phyloP scores from a whole-genome alignment of 768 basidiomycete species.

The Lepiota brunneoincarnata region DNA sequence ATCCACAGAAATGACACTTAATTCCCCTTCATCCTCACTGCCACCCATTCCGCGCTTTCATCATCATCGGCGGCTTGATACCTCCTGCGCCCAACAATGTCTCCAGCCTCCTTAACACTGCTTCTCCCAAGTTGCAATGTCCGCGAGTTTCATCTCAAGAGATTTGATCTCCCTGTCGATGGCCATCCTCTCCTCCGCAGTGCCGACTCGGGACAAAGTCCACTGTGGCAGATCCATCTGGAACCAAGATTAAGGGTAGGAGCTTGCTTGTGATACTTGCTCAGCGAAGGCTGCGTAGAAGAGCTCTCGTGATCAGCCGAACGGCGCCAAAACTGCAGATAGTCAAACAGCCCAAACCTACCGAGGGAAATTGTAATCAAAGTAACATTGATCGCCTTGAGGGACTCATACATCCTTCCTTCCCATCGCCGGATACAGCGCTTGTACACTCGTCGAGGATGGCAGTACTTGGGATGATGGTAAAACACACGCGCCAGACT shows the following conservation, averaged over 20 bases:
- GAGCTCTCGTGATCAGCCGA: too few species aligned
- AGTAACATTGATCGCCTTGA: conserved; percentile 85
- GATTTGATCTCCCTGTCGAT: conserved; percentile 71
- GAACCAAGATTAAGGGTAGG: conserved; percentile 73
- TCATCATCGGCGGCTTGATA: background rate
- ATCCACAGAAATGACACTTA: too few species aligned
- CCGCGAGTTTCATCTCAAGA: conserved; percentile 63
- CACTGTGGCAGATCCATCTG: conserved; percentile 57
- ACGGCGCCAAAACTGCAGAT: too few species aligned
- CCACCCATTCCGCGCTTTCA: background rate
- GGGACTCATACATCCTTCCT: conserved; percentile 92
- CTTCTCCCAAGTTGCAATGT: conserved; percentile 73
- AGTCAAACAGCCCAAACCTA: too few species aligned
- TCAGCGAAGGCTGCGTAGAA: conserved; percentile 65
- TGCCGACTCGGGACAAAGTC: conserved; percentile 70
- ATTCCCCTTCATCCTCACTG: background rate
- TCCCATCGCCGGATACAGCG: conserved; percentile 94
- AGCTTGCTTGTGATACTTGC: conserved; percentile 87
- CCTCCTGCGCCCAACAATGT: conserved; percentile 47
- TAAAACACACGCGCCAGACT: conserved; percentile 92
- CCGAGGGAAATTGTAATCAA: conserved; percentile 89
- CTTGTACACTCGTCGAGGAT: conserved; percentile 93
- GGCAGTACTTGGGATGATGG: conserved; percentile 77
- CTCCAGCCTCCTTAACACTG: conserved; percentile 66
- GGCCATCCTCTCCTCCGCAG: conserved; percentile 70